Evolutionary conservation across 305 asterid genomes (phyloP), one percentile per base, ranked within the genome.

Genomic region (Fraxinus latifolia): DNA sequence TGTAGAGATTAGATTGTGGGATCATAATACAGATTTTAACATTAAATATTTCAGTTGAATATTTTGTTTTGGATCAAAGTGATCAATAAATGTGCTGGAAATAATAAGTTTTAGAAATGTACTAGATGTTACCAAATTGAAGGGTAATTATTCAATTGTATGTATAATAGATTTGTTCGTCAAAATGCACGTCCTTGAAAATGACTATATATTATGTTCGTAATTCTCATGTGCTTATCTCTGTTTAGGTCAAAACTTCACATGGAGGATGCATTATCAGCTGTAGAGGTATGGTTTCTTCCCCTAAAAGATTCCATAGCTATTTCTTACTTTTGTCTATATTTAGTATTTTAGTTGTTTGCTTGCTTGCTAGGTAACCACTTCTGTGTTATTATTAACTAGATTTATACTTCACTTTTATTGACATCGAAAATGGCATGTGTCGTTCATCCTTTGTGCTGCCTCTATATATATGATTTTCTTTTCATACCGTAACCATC

Each of bases 271-370:
- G 17, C 67, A 11, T 44, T 83, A 71, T 81, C 91, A 3, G 32
- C 50, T 72, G 83, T 62, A 55, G 90, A 91, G 95, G 97, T 93
- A 86, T 34, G 55, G 70, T 82, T 81, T 84, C 79, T 71, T 55
- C 71, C 25, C 25, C 25, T 8, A 17, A 65, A 55, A 55, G 11
- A n/a, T 17, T 55, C 27, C 67, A 7, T 17, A 6, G 27, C 27
- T 17, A 55, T 55, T 55, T 55, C 27, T 55, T 17, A 17, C 25
- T 55, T 53, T n/a, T 17, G 3, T 53, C 65, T n/a, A n/a, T 53
- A 53, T n/a, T 55, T 53, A 27, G 29, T 27, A 27, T 27, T 27
- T 27, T 27, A n/a, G 62, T 55, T 17, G 11, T 17, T 55, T 55
- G 27, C 27, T 17, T 55, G 27, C 47, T 39, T 39, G 12, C 67